These are phyloP conservation scores for Chlorencoelia australis DNA, from an alignment of 2,329 filamentous ascomycete genomes.

Conservation along the genomic window DNA sequence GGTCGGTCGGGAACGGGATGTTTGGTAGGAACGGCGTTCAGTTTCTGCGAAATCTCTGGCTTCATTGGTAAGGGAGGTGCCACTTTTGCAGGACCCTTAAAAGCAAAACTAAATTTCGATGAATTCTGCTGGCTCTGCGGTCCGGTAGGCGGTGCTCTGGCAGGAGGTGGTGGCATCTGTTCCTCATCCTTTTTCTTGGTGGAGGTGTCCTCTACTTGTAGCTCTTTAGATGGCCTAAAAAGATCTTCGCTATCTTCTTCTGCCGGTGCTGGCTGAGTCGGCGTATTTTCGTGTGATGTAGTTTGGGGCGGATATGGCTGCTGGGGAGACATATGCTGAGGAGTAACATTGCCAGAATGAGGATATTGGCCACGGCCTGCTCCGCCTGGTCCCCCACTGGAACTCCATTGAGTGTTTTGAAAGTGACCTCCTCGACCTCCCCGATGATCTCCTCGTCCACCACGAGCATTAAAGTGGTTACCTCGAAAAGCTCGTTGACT, in stretches of 20 bases:
- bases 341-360: constrained; percentile 29
- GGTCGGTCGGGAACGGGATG: constrained; percentile 19
- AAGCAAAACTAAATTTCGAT: constrained; percentile 85
- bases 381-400: constrained; percentile 36
- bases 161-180: constrained; percentile 43
- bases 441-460: constrained; percentile 33
- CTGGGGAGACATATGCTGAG: constrained; percentile 25
- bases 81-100: constrained; percentile 63
- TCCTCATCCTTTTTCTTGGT: constrained; percentile 38
- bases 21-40: constrained; percentile 42
- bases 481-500: constrained; percentile 52
- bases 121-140: constrained; percentile 29
- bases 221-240: constrained; percentile 53
- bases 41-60: constrained; percentile 55
- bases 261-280: constrained; percentile 26
- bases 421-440: constrained; percentile 46
- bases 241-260: constrained; percentile 46
- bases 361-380: constrained; percentile 37
- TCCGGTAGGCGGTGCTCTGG: constrained; percentile 36
- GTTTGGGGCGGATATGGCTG: constrained; percentile 20
- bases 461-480: constrained; percentile 41
- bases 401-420: constrained; percentile 64
- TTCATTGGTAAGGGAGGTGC: constrained; percentile 48
- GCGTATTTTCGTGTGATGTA: constrained; percentile 15
- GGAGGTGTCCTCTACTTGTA: constrained; percentile 51